A percentile compares a stretch with the other conserved stretches of the same genome.
phyloP scores from a whole-genome alignment of 768 basidiomycete genomes.

The Pulveroboletus sp. region DNA sequence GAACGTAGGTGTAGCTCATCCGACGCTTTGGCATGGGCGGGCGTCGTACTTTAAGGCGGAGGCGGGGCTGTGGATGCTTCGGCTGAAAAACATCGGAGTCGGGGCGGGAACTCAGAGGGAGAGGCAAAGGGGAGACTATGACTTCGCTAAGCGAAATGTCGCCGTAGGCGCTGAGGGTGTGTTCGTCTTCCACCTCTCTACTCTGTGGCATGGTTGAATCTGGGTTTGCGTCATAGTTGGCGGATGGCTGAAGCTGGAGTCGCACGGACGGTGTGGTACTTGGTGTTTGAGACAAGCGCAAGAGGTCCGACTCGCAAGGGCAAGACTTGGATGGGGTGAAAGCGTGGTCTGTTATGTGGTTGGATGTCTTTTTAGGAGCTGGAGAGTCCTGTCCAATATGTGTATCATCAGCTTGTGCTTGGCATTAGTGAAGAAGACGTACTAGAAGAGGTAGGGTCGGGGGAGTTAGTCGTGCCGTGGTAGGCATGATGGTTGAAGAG shows the following conservation, averaged over 20 bases:
- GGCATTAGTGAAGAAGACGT: not conserved
- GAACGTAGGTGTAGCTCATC: conserved; percentile 4
- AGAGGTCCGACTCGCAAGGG: not conserved
- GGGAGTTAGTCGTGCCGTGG: not conserved
- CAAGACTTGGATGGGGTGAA: not conserved
- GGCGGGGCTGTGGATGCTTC: conserved; percentile 11
- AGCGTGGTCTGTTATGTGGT: not conserved
- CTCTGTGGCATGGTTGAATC: not conserved
- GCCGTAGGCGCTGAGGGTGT: conserved; percentile 43
- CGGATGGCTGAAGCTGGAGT: not conserved
- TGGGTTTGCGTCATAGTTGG: not conserved
- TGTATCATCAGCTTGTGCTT: not conserved
- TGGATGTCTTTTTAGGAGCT: not conserved
- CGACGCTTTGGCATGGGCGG: conserved; percentile 29
- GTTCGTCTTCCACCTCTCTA: conserved; percentile 30
- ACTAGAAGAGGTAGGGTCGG: conserved; percentile 8
- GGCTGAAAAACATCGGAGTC: not conserved
- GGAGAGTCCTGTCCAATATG: conserved; percentile 7
- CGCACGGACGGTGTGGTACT: not conserved
- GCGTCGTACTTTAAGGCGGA: conserved; percentile 26
- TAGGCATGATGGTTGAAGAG: conserved; percentile 8
- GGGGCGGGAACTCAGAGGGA: not conserved
- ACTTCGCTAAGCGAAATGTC: conserved; percentile 42
- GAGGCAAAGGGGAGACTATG: conserved; percentile 30
- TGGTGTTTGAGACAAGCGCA: not conserved